A percentile compares a stretch with the other conserved stretches of the same genome.
Conservation (phyloP, 352 stramenopile species). For the Globisporangium radiosum region DNA sequence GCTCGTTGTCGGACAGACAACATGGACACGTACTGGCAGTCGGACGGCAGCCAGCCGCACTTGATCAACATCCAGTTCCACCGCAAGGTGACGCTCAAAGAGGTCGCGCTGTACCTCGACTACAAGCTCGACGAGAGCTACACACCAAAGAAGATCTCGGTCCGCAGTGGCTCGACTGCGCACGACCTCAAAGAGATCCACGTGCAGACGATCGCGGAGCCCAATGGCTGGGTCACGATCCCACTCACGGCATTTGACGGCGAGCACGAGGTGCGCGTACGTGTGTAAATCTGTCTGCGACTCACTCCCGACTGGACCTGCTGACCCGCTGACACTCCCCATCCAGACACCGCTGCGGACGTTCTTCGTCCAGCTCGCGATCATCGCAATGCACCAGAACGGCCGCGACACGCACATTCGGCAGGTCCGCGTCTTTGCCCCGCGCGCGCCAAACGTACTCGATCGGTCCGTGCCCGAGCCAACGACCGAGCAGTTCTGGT, state of each 20-base stretch:
- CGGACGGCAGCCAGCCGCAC: constrained; percentile 91
- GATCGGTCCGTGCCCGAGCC: constrained; percentile 45
- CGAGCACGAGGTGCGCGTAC: constrained; percentile 36
- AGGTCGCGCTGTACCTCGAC: constrained; percentile 96
- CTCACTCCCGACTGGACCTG: background rate
- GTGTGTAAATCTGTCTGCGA: background rate
- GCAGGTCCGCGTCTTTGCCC: constrained; percentile 90
- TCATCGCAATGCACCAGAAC: constrained; percentile 98
- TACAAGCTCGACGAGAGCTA: constrained; percentile 98
- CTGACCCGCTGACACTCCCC: background rate
- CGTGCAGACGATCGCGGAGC: constrained; percentile 89
- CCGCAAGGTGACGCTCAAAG: constrained; percentile 89
- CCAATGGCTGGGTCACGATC: constrained; percentile 92
- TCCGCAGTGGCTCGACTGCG: constrained; percentile 90
- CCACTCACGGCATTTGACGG: constrained; percentile 38
- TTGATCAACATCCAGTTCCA: constrained; percentile 98
- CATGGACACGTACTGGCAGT: constrained; percentile 98
- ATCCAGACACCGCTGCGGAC: constrained; percentile 50
- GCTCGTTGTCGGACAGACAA: constrained; percentile 47
- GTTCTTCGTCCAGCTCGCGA: constrained; percentile 95
- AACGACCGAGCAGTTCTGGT: constrained; percentile 63
- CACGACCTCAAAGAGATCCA: constrained; percentile 95
- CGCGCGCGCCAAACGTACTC: constrained; percentile 46
- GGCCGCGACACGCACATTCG: constrained; percentile 94
- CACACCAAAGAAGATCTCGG: constrained; percentile 94